Conservation (phyloP, 106 monocot species). For the Gastrodia elata region DNA sequence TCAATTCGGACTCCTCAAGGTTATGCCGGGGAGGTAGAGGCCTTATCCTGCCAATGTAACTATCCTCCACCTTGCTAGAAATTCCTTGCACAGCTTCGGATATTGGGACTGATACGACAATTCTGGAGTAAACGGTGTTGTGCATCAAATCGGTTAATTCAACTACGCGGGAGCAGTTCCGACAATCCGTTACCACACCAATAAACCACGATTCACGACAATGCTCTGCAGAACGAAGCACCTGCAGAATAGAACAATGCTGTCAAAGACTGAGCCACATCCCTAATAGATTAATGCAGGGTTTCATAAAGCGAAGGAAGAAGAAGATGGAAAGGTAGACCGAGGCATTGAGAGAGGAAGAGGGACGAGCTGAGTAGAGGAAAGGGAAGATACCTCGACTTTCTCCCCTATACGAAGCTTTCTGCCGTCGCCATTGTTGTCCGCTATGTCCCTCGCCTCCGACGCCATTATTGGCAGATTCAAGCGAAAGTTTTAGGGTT, state of each 20-base stretch:
- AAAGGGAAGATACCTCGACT: no score
- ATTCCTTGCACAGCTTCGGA: not conserved
- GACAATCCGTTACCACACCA: not conserved
- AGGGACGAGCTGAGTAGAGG: no score
- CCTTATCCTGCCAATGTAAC: not conserved
- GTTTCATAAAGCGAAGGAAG: no score
- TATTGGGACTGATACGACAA: not conserved
- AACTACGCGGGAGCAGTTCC: not conserved
- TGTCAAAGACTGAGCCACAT: no score
- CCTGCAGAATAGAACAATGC: not conserved
- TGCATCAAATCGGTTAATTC: not conserved
- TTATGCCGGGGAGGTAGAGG: not conserved
- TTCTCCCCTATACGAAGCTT: no score
- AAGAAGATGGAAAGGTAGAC: no score
- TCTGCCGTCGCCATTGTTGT: no score
- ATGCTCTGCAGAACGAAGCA: not conserved
- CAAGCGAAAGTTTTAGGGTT: no score
- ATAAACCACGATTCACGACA: not conserved
- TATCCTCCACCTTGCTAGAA: not conserved
- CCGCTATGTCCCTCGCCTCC: no score
- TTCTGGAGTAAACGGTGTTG: not conserved
- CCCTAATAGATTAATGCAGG: no score
- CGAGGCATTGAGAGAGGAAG: no score
- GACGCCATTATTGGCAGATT: no score
- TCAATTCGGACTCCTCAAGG: not conserved